Evolutionary conservation across 768 basidiomycete species (phyloP).

Genomic region (Pulveroboletus frians): DNA sequence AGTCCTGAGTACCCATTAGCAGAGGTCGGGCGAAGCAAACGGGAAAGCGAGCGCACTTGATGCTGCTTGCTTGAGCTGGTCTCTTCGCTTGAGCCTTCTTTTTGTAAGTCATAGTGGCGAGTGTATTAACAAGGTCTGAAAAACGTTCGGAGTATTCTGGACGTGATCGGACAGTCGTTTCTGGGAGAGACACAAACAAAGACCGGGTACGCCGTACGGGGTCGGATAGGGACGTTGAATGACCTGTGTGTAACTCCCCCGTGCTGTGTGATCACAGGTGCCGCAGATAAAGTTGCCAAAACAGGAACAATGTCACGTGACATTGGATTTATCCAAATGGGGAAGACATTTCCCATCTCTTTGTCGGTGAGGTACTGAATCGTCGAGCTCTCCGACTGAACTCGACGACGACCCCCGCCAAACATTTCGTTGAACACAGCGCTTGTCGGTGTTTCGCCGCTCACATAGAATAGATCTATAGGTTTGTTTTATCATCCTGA

Average conservation of each 20-base stretch:
- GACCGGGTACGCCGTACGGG: background rate
- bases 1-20: conserved; percentile 15
- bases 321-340: background rate
- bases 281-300: conserved; percentile 4
- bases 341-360: conserved; percentile 11
- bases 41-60: conserved; percentile 16
- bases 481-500: background rate
- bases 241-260: background rate
- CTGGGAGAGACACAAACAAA: background rate
- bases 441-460: background rate
- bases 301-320: conserved; percentile 10
- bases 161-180: background rate
- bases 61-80: conserved; percentile 22
- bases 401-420: conserved; percentile 6
- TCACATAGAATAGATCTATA: background rate
- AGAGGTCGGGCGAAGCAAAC: background rate
- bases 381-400: background rate
- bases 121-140: conserved; percentile 3
- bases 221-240: background rate
- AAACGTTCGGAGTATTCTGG: conserved; percentile 6
- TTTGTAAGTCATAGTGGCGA: conserved; percentile 26
- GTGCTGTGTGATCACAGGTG: background rate
- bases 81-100: conserved; percentile 29
- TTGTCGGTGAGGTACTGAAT: background rate
- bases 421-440: background rate